These are phyloP conservation scores for Crataegus laevigata DNA, from an alignment of 306 rosid genomes.

Conservation along the genomic window DNA sequence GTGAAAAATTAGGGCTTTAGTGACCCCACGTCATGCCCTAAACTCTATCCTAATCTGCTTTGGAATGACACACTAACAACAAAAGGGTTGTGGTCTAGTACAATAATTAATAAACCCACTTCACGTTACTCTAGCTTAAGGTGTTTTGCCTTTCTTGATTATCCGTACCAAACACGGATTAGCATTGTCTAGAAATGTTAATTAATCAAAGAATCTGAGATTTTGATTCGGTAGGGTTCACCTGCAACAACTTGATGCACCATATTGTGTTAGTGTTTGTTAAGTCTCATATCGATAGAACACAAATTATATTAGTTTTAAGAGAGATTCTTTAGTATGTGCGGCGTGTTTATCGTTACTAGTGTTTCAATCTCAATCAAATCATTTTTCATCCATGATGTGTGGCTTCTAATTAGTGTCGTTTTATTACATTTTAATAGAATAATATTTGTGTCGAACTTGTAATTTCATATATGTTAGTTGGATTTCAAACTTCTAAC, in stretches of 20 bases:
- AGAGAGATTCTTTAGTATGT: too few species aligned
- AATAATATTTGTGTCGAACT: not conserved
- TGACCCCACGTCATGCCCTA: conserved; percentile 38
- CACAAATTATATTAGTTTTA: too few species aligned
- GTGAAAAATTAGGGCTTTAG: conserved; percentile 14
- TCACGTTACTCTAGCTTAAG: conserved; percentile 15
- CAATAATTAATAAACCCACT: conserved; percentile 17
- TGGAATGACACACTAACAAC: conserved; percentile 30
- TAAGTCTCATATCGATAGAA: too few species aligned
- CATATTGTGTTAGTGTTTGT: too few species aligned
- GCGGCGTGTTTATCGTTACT: too few species aligned
- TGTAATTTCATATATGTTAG: not conserved
- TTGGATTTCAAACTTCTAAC: too few species aligned
- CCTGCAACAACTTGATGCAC: too few species aligned
- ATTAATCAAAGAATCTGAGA: not conserved
- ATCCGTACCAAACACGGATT: conserved; percentile 43
- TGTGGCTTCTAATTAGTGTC: not conserved
- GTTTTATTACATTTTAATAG: not conserved
- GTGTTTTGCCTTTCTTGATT: conserved; percentile 13
- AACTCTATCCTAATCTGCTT: conserved; percentile 37
- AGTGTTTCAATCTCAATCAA: not conserved
- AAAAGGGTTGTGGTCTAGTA: not conserved
- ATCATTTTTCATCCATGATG: not conserved
- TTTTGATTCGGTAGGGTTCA: not conserved
- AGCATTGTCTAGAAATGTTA: not conserved